Evolutionary conservation across 139 green algal species (phyloP).

Genomic region (Micractinium conductrix): DNA sequence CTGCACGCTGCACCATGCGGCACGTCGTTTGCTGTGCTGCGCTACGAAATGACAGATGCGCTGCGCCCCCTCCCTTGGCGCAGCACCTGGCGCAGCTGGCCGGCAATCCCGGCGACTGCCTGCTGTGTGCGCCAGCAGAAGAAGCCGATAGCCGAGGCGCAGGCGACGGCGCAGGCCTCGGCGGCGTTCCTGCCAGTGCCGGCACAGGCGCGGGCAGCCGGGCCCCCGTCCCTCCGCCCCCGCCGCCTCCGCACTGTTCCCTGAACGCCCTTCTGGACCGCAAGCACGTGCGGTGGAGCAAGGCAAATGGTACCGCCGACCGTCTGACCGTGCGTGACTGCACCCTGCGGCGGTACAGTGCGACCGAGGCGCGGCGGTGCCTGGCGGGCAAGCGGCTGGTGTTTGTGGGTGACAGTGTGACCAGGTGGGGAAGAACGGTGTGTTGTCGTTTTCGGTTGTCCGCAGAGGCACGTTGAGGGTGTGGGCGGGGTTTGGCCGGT

Average conservation of each 20-base stretch:
- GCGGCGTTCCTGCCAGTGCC: background rate
- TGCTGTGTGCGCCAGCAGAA: background rate
- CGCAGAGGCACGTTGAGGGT: background rate
- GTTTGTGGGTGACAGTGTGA: conserved; percentile 33
- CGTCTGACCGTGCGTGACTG: conserved; percentile 7
- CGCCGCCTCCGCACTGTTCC: background rate
- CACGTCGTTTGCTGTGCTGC: too few species aligned
- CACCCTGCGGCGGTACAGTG: conserved; percentile 5
- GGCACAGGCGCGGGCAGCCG: background rate
- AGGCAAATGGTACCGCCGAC: conserved; percentile 3
- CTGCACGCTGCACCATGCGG: too few species aligned
- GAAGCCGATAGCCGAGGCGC: too few species aligned
- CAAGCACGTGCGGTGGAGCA: background rate
- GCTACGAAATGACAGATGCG: too few species aligned
- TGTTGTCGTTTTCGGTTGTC: background rate
- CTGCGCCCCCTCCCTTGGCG: background rate
- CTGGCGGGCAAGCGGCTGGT: conserved; percentile 34
- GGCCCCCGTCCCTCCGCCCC: background rate
- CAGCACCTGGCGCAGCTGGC: background rate
- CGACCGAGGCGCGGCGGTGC: background rate
- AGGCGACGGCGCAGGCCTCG: too few species aligned
- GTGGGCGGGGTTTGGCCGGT: too few species aligned
- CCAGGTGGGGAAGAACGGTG: background rate
- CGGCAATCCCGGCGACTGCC: too few species aligned
- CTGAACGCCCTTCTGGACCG: background rate